Evolutionary conservation across 164 flowering plant species (phyloP).

Genomic region (Chloranthus sessilifolius): DNA sequence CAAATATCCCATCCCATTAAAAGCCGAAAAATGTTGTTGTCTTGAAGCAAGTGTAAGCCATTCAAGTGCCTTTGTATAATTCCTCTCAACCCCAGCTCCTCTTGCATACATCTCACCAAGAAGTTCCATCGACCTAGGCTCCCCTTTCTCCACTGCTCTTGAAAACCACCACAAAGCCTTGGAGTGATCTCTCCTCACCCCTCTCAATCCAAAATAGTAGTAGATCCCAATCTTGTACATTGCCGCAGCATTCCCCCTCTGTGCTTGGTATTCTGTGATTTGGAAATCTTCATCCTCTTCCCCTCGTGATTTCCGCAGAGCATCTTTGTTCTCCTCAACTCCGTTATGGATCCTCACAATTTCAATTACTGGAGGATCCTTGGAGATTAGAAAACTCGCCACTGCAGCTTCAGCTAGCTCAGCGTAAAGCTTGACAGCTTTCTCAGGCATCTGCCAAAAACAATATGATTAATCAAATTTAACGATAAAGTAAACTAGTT

Average conservation of each 20-base stretch:
- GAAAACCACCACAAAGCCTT: constrained; percentile 83
- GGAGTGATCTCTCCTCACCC: constrained; percentile 75
- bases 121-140: constrained; percentile 91
- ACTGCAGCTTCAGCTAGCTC: constrained; percentile 87
- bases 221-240: constrained; percentile 86
- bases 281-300: constrained; percentile 98
- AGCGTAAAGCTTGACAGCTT: constrained; percentile 82
- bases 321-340: constrained; percentile 90
- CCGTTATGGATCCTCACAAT: constrained; percentile 83
- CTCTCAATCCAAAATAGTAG: constrained; percentile 92
- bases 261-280: constrained; percentile 89
- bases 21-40: constrained; percentile 77
- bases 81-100: constrained; percentile 93
- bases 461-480: constrained; percentile 9
- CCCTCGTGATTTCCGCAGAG: constrained; percentile 81
- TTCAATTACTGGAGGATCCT: constrained; percentile 80
- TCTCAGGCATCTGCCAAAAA: constrained; percentile 62
- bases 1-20: constrained; percentile 92
- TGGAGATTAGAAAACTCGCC: constrained; percentile 81
- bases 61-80: constrained; percentile 78
- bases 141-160: constrained; percentile 91
- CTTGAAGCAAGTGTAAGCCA: constrained; percentile 82
- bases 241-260: constrained; percentile 83
- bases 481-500: background rate
- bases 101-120: constrained; percentile 97